These are phyloP conservation scores for Kuraishia capsulata DNA, from an alignment of 805 yeast species.

Conservation along the genomic window DNA sequence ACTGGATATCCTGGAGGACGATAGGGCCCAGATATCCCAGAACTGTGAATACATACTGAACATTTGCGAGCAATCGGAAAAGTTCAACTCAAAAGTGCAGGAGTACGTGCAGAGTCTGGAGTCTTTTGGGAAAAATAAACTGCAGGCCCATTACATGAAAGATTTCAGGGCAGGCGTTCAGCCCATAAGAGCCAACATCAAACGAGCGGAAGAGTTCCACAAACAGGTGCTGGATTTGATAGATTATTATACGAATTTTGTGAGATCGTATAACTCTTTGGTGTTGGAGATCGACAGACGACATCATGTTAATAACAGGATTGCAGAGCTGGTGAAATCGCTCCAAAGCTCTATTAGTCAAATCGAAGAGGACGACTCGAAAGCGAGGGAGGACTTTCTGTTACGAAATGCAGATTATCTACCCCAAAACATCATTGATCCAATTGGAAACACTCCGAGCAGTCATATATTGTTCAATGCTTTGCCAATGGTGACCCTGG, in stretches of 20 bases:
- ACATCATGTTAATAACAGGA: constrained; percentile 25
- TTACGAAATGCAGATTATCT: constrained; percentile 41
- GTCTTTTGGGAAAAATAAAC: constrained; percentile 20
- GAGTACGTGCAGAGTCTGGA: constrained; percentile 12
- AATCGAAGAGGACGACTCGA: constrained; percentile 34
- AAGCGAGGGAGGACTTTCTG: constrained; percentile 33
- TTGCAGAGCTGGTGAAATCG: constrained; percentile 28
- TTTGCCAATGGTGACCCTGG: constrained; percentile 6
- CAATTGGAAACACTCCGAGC: not conserved
- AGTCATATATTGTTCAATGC: constrained; percentile 5
- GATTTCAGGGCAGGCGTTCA: constrained; percentile 10
- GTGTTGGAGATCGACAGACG: constrained; percentile 47
- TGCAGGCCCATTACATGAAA: constrained; percentile 8
- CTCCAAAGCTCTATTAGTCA: constrained; percentile 29
- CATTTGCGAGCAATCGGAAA: constrained; percentile 12
- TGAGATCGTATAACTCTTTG: constrained; percentile 41
- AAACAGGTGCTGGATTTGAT: constrained; percentile 21
- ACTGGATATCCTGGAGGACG: constrained; percentile 27
- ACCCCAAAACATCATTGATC: constrained; percentile 30
- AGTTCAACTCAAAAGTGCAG: constrained; percentile 10
- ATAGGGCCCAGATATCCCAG: constrained; percentile 17
- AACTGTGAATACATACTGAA: constrained; percentile 19
- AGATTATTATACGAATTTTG: constrained; percentile 42
- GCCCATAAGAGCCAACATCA: constrained; percentile 7
- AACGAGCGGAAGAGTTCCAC: constrained; percentile 7